These are phyloP conservation scores for Salvia rosmarinus DNA, from an alignment of 257 asterid genomes.

Conservation along the genomic window DNA sequence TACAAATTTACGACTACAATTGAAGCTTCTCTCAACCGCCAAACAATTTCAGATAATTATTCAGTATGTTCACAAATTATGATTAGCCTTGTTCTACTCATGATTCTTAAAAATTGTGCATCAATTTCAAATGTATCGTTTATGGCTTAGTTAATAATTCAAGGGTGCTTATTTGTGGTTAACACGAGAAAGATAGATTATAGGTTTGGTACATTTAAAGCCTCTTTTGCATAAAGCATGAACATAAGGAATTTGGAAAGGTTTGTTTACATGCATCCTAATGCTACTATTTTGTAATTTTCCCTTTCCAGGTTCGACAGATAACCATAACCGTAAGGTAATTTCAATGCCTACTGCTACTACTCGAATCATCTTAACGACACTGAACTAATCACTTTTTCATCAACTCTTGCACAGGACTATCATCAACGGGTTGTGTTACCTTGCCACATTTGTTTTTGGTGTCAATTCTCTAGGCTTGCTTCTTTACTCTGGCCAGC, in stretches of 20 bases:
- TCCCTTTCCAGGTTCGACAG: conserved; percentile 75
- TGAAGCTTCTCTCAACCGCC: conserved; percentile 79
- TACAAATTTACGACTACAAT: conserved; percentile 77
- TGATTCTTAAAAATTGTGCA: background rate
- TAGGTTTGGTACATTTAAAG: too few species aligned
- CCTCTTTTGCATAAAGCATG: background rate
- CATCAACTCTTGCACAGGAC: conserved; percentile 57
- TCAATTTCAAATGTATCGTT: background rate
- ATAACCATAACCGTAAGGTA: conserved; percentile 91
- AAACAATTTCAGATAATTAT: conserved; percentile 71
- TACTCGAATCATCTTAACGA: background rate
- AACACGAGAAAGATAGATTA: background rate
- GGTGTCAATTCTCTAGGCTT: conserved; percentile 79
- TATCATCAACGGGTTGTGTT: conserved; percentile 79
- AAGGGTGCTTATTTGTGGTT: background rate
- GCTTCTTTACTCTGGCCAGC: conserved; percentile 79
- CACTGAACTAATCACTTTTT: conserved; percentile 17
- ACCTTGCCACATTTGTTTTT: conserved; percentile 90
- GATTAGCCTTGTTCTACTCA: background rate
- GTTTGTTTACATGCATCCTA: conserved; percentile 27
- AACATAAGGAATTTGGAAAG: background rate
- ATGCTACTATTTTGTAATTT: conserved; percentile 13
- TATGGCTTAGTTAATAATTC: background rate
- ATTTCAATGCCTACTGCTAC: background rate
- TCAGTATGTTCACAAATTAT: conserved; percentile 52